phyloP scores from a whole-genome alignment of 139 green algal species.

The Ulvella scutata region DNA sequence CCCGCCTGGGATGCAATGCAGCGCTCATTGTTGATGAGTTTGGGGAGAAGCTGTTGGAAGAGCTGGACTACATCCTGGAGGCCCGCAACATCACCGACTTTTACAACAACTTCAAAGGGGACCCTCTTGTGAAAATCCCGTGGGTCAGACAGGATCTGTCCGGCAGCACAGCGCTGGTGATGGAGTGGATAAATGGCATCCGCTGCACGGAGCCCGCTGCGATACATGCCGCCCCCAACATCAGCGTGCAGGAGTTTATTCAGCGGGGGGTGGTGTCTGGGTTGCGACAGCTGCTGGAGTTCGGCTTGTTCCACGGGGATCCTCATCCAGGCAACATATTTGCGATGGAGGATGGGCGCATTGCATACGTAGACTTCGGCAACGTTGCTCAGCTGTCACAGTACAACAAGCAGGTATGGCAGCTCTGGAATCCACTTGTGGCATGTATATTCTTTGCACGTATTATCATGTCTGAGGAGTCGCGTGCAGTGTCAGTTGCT shows the following conservation, averaged over 20 bases:
- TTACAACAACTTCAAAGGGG: slow-evolving; percentile 72
- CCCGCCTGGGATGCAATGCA: slow-evolving; percentile 83
- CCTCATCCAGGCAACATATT: slow-evolving; percentile 95
- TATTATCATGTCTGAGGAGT: too few relatives aligned
- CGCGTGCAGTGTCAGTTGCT: neutral
- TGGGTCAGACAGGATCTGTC: slow-evolving; percentile 73
- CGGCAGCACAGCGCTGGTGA: slow-evolving; percentile 60
- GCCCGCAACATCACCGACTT: slow-evolving; percentile 92
- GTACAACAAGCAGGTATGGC: slow-evolving; percentile 45
- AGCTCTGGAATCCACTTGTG: too few relatives aligned
- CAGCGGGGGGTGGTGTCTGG: slow-evolving; percentile 76
- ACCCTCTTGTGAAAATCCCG: slow-evolving; percentile 95
- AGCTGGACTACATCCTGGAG: slow-evolving; percentile 96
- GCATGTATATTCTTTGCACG: too few relatives aligned
- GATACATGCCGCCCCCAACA: slow-evolving; percentile 5
- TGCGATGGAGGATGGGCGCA: slow-evolving; percentile 86
- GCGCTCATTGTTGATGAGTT: slow-evolving; percentile 99
- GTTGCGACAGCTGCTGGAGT: slow-evolving; percentile 94
- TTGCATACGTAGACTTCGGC: slow-evolving; percentile 99
- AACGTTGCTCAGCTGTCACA: slow-evolving; percentile 92
- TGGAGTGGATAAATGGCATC: slow-evolving; percentile 99
- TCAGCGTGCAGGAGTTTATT: slow-evolving; percentile 85
- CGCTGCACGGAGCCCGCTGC: slow-evolving; percentile 69
- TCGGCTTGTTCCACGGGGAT: slow-evolving; percentile 97
- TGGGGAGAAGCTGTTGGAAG: slow-evolving; percentile 96